Evolutionary conservation across 2,329 filamentous ascomycete species (phyloP).

Genomic region (Cryphonectria nitschkei): DNA sequence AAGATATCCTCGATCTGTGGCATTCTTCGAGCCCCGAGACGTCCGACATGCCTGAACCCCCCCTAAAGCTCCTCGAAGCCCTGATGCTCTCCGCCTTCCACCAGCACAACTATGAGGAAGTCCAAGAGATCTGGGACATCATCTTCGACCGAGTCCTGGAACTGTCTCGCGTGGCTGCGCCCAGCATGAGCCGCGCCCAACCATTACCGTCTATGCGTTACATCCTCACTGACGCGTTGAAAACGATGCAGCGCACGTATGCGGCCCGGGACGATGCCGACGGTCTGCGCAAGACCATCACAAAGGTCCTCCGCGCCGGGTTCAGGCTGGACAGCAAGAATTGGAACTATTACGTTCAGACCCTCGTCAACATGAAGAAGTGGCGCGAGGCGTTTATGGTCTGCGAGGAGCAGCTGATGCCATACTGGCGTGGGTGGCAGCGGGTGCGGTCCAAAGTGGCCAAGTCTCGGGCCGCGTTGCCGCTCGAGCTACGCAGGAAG

Average conservation of each 20-base stretch:
- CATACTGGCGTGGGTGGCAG: slow-evolving; percentile 75
- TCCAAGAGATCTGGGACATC: slow-evolving; percentile 69
- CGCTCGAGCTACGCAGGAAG: slow-evolving; percentile 45
- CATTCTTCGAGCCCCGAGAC: slow-evolving; percentile 43
- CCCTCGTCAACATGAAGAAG: slow-evolving; percentile 63
- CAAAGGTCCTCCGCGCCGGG: slow-evolving; percentile 63
- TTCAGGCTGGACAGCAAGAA: slow-evolving; percentile 76
- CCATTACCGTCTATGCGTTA: slow-evolving; percentile 56
- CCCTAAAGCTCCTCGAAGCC: slow-evolving; percentile 63
- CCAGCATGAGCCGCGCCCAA: slow-evolving; percentile 31
- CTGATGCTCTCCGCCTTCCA: slow-evolving; percentile 70
- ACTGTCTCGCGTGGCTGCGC: slow-evolving; percentile 42
- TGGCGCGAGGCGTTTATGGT: slow-evolving; percentile 70
- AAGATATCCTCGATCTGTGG: slow-evolving; percentile 46
- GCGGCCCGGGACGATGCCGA: slow-evolving; percentile 45
- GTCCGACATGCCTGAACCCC: slow-evolving; percentile 36
- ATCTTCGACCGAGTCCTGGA: slow-evolving; percentile 57
- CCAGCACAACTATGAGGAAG: slow-evolving; percentile 60
- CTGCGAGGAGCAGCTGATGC: slow-evolving; percentile 80
- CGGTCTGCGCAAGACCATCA: slow-evolving; percentile 55
- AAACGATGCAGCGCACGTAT: slow-evolving; percentile 53
- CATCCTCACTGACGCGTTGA: slow-evolving; percentile 54
- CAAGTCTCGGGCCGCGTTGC: slow-evolving; percentile 36
- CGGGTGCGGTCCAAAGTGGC: slow-evolving; percentile 34
- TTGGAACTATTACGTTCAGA: slow-evolving; percentile 79